Evolutionary conservation across 2,329 filamentous ascomycete genomes (phyloP), one percentile per base, ranked within the genome.

Genomic region (Aspergillus flavus): DNA sequence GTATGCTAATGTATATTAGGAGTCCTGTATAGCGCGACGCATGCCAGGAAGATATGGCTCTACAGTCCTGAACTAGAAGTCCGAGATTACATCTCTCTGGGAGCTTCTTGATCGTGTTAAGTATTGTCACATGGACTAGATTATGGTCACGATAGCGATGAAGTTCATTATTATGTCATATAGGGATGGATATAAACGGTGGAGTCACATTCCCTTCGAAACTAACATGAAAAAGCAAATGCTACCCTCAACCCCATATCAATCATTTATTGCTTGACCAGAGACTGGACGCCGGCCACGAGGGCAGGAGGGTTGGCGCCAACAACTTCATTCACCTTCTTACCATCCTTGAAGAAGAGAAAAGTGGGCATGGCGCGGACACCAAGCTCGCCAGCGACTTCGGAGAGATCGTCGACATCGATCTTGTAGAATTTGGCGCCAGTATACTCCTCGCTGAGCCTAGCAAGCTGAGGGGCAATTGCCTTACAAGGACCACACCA

Each of bases 401-500:
- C 88, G 69, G 89, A 83, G 46, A 94, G 82, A 68, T 93, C 84
- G 79, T 97, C 94, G 72, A 97, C 93, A 79, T 98, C 93, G 76
- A 97, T 84, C 86, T 97, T 95, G 86, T 88, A 88, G 82, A 97
- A 97, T 79, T 87, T 84, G 69, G 90, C 85, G 69, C 82, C 77
- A 68, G 85, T 79, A 81, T 86, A 87, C 63, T 80, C 76, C 50
- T 89, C 78, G 73, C 68, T 87, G 76, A 80, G 90, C 85, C 89
- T 84, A 71, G 85, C 85, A 62, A 97, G 83, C 66, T 88, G 80
- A 64, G 94, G 94, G 21, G 93, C 87, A 73, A 97, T 95, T 72
- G 89, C 86, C 85, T 94, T 97, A 90, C 94, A 98, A 64, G 94
- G 94, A 64, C 93, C 93, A 84, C 94, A 98, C 94, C 94, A 97